Base-by-base conservation (phyloP, 2,329 filamentous ascomycete species). In the Chrysoporthe cubensis region DNA sequence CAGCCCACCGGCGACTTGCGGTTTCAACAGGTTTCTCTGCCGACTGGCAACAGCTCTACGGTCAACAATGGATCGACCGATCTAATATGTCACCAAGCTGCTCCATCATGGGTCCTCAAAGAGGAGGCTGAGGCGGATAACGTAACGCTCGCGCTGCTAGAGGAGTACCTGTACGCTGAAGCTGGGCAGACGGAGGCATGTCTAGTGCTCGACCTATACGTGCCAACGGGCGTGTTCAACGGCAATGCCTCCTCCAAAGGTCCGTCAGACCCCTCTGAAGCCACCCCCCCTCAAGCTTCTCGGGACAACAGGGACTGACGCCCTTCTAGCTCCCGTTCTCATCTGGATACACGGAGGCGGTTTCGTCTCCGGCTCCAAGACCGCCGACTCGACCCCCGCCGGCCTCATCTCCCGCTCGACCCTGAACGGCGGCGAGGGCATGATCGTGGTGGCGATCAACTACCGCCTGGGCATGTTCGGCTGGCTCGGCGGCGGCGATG, bases 381-480 rank as follows among this genome's bases (percentile, higher is more conserved):
- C 80, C 64, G 70, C 75, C 11, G 14, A n/a, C 6, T 46, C 42
- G 16, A 48, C 16, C 54, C 67, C 67, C 16, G 67, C 67, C 43
- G 67, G 64, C 34, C 62, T 69, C 34, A 59, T 69, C n/a, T 60
- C 64, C 13, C 64, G 67, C 32, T 66, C 67, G 4, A 66, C 54
- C 46, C 21, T 69, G 1, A 34, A 66, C 21, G 50, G 50, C 0
- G 71, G 74, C 14, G 78, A 80, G 62, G 75, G 80, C 57, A 73
- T 81, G 57, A 83, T 85, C 21, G 83, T 81, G 60, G 78, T 85
- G 4, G 73, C 79, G 2, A 79, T 80, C 59, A 85, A 86, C 74
- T 85, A 86, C 70, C 78, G 83, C 18, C 73, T 83, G 2, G 82
- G 82, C 16, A 80, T 82, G 0, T 84, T 80, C 69, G 83, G 84